A percentile compares a stretch with the other conserved stretches of the same genome.
phyloP scores from a whole-genome alignment of 257 asterid species.

The Ajuga chamaepitys region DNA sequence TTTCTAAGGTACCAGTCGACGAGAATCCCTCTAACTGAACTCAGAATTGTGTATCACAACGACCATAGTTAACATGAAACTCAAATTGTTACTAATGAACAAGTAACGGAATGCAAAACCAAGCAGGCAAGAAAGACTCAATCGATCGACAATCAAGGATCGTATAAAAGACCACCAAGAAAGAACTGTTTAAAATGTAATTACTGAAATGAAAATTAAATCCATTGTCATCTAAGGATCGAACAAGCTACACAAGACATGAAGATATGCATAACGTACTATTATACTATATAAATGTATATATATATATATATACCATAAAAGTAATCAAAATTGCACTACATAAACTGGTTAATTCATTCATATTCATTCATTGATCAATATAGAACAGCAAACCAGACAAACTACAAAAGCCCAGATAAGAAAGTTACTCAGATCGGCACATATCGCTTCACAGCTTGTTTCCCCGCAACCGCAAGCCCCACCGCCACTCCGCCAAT shows the following conservation, averaged over 20 bases:
- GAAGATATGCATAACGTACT: too few relatives aligned
- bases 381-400: too few relatives aligned
- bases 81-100: not conserved
- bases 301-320: not conserved
- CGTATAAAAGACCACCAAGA: not conserved
- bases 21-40: not conserved
- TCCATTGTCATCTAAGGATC: not conserved
- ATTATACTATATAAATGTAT: not conserved
- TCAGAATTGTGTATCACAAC: not conserved
- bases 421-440: slow-evolving; percentile 29
- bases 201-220: not conserved
- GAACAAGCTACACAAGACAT: too few relatives aligned
- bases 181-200: not conserved
- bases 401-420: slow-evolving; percentile 14
- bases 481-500: slow-evolving; percentile 52
- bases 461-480: slow-evolving; percentile 45
- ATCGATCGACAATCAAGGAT: not conserved
- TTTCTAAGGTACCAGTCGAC: too few relatives aligned
- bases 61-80: not conserved
- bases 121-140: not conserved
- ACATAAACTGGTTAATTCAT: slow-evolving; percentile 33
- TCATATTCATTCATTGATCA: slow-evolving; percentile 18
- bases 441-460: slow-evolving; percentile 46
- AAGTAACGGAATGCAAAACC: not conserved
- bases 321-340: slow-evolving; percentile 21